Evolutionary conservation across 805 yeast genomes (phyloP).

Genomic region (Metschnikowia vanudenii): DNA sequence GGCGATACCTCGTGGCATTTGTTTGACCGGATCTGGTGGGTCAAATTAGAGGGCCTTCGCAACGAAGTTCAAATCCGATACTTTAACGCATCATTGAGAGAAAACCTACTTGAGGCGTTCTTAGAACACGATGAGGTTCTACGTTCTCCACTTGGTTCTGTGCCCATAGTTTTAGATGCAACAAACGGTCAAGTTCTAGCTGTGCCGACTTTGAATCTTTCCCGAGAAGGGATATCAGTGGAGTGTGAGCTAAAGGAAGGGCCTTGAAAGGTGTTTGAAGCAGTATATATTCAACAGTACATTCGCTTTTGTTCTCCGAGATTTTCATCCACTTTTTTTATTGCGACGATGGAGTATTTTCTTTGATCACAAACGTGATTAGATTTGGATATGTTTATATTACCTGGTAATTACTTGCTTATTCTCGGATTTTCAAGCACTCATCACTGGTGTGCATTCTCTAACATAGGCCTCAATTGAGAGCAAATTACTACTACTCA

Average conservation of each 20-base stretch:
- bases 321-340: too few species aligned
- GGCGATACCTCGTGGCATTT: conserved; percentile 9
- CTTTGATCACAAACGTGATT: too few species aligned
- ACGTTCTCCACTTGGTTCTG: neutral
- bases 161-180: conserved; percentile 2
- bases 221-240: conserved; percentile 1
- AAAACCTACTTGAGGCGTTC: neutral
- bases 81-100: neutral
- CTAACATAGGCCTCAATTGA: too few species aligned
- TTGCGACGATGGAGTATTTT: too few species aligned
- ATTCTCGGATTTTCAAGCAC: too few species aligned
- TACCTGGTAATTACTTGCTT: too few species aligned
- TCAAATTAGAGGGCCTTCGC: neutral
- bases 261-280: neutral
- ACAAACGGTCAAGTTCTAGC: neutral
- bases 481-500: too few species aligned
- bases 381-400: too few species aligned
- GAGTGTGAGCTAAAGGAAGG: conserved; percentile 1
- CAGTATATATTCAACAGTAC: neutral
- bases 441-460: too few species aligned
- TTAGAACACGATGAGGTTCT: neutral
- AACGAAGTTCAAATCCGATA: conserved; percentile 1
- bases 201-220: conserved; percentile 5
- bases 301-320: neutral
- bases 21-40: conserved; percentile 20